Evolutionary conservation across 148 eudicot genomes (phyloP).

Genomic region (Bassia scoparia): DNA sequence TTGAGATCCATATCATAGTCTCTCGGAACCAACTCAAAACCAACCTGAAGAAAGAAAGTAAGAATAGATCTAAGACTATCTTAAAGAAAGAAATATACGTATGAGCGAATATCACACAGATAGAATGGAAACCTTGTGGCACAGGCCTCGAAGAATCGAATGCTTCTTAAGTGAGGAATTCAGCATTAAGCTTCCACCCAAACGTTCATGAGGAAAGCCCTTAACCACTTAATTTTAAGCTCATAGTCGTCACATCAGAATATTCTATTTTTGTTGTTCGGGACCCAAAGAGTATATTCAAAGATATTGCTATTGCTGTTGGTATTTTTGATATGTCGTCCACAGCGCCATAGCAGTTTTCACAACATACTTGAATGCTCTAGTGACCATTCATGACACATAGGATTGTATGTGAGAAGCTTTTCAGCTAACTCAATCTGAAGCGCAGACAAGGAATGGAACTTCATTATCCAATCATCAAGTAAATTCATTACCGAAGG

Average conservation of each 20-base stretch:
- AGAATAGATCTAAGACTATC: not conserved
- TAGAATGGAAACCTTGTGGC: constrained; percentile 63
- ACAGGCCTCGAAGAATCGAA: constrained; percentile 92
- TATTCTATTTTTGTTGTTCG: constrained; percentile 29
- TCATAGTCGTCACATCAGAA: constrained; percentile 36
- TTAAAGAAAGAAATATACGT: not conserved
- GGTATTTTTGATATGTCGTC: constrained; percentile 52
- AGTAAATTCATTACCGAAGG: not conserved
- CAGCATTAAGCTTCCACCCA: constrained; percentile 77
- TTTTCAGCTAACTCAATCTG: constrained; percentile 92
- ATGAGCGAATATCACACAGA: constrained; percentile 2
- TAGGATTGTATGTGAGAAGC: constrained; percentile 94
- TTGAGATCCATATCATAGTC: constrained; percentile 80
- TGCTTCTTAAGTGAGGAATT: constrained; percentile 69
- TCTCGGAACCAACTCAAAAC: constrained; percentile 86
- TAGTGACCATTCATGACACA: constrained; percentile 96
- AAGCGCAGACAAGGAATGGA: constrained; percentile 12
- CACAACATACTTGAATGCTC: constrained; percentile 89
- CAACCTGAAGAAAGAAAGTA: constrained; percentile 52
- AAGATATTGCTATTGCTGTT: constrained; percentile 64
- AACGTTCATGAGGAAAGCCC: constrained; percentile 62
- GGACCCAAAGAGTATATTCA: constrained; percentile 73
- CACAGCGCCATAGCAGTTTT: constrained; percentile 82
- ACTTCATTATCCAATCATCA: not conserved
- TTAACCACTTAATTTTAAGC: constrained; percentile 65